phyloP scores from a whole-genome alignment of 1,139 yeast species.

The Yamadazyma jaroonii region DNA sequence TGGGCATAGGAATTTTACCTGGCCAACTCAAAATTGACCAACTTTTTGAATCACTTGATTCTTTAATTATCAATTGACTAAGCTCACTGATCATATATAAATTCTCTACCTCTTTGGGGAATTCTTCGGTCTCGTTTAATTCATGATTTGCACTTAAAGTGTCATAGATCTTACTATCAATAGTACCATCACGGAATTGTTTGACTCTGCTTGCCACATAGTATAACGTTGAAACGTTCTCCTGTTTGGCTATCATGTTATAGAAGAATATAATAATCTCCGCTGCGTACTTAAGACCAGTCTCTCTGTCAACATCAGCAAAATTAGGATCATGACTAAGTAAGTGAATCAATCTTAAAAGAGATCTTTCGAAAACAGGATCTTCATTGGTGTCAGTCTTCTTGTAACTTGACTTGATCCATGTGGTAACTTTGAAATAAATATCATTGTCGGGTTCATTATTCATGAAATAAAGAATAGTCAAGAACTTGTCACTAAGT shows the following conservation, averaged over 20 bases:
- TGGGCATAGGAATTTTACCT: constrained; percentile 65
- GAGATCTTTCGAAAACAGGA: constrained; percentile 57
- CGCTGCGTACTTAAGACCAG: constrained; percentile 51
- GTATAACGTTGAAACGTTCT: constrained; percentile 69
- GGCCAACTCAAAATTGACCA: constrained; percentile 86
- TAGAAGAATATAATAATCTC: constrained; percentile 61
- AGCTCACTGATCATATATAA: constrained; percentile 72
- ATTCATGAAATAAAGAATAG: constrained; percentile 70
- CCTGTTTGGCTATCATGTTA: constrained; percentile 58
- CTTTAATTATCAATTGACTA: constrained; percentile 63
- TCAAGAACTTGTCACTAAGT: constrained; percentile 64
- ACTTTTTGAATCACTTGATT: constrained; percentile 51
- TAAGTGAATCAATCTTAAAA: constrained; percentile 67
- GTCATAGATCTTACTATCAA: constrained; percentile 36
- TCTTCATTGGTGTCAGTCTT: constrained; percentile 40
- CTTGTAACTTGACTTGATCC: constrained; percentile 65
- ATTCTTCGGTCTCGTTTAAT: constrained; percentile 27
- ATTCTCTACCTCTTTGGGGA: constrained; percentile 28
- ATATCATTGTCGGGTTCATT: constrained; percentile 63
- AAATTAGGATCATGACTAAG: constrained; percentile 77
- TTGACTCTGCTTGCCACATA: constrained; percentile 79
- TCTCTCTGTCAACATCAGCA: constrained; percentile 26
- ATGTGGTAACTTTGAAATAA: constrained; percentile 54
- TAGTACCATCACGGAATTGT: constrained; percentile 64
- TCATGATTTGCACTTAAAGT: constrained; percentile 24